Conservation (phyloP, 345 rosid species). For the Aurinia saxatilis region DNA sequence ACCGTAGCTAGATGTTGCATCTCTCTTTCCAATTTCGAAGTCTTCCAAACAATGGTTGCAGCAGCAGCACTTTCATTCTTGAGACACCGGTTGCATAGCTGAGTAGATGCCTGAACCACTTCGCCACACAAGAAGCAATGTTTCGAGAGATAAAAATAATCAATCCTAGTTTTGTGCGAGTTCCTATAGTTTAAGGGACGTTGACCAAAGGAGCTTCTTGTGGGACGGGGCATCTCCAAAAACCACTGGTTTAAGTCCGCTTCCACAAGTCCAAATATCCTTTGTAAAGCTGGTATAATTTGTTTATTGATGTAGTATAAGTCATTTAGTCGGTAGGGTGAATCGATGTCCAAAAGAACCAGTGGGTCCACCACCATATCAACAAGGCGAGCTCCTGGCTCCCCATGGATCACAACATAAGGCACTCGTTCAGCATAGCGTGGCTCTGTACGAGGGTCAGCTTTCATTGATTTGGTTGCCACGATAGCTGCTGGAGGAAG, state of each 20-base stretch:
- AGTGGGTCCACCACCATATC: constrained; percentile 95
- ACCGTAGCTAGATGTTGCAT: constrained; percentile 85
- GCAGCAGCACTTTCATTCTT: constrained; percentile 46
- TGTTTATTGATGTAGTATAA: constrained; percentile 85
- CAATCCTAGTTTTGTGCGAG: constrained; percentile 62
- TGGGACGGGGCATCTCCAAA: constrained; percentile 79
- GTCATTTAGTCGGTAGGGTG: constrained; percentile 79
- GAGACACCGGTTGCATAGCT: constrained; percentile 60
- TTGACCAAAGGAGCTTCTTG: constrained; percentile 55
- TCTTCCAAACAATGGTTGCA: constrained; percentile 61
- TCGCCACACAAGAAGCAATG: constrained; percentile 88
- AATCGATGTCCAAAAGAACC: constrained; percentile 65
- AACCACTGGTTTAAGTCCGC: constrained; percentile 82
- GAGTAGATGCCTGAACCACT: constrained; percentile 60
- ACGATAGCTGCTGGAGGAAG: constrained; percentile 96
- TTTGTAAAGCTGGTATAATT: constrained; percentile 87
- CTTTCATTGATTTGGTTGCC: constrained; percentile 77
- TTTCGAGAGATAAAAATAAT: constrained; percentile 75
- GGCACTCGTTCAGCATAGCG: constrained; percentile 86
- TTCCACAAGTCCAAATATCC: constrained; percentile 85
- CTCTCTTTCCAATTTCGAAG: constrained; percentile 76
- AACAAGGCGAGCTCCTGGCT: constrained; percentile 84
- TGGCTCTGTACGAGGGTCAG: constrained; percentile 91
- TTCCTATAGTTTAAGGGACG: constrained; percentile 38
- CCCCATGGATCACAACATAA: constrained; percentile 86